Percentiles rank a stretch among this genome's conserved stretches.
Evolutionary conservation across 352 stramenopile genomes (phyloP).

Genomic region (Blastocystis hominis): DNA sequence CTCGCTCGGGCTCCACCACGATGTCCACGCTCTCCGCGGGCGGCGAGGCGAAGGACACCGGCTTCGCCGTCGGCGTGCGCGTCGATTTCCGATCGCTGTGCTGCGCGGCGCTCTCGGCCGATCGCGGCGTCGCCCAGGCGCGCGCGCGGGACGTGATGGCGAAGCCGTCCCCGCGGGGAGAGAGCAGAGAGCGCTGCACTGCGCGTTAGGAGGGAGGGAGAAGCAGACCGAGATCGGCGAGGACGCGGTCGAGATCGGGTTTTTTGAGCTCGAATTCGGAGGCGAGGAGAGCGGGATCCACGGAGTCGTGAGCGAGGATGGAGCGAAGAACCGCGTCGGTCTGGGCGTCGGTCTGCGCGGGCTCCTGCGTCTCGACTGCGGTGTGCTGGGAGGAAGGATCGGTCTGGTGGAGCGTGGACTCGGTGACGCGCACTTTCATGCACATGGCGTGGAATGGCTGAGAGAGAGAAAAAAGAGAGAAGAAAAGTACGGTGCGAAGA

Average conservation of each 20-base stretch:
- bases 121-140: too few species aligned
- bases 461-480: too few species aligned
- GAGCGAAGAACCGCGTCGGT: background rate
- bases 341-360: background rate
- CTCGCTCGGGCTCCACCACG: background rate
- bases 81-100: background rate
- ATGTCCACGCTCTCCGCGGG: background rate
- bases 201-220: background rate
- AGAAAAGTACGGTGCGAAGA: background rate
- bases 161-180: background rate
- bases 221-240: background rate
- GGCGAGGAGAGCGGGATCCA: background rate
- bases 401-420: background rate
- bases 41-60: background rate
- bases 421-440: slow-evolving; percentile 13
- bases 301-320: too few species aligned
- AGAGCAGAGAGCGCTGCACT: background rate
- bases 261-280: background rate
- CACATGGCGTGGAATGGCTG: background rate
- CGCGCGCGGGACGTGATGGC: background rate
- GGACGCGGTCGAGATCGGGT: background rate
- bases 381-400: too few species aligned
- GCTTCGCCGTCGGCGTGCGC: background rate
- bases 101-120: too few species aligned
- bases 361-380: background rate